Evolutionary conservation across 495 filamentous ascomycete genomes (phyloP).

Genomic region (Penicillium fimorum): DNA sequence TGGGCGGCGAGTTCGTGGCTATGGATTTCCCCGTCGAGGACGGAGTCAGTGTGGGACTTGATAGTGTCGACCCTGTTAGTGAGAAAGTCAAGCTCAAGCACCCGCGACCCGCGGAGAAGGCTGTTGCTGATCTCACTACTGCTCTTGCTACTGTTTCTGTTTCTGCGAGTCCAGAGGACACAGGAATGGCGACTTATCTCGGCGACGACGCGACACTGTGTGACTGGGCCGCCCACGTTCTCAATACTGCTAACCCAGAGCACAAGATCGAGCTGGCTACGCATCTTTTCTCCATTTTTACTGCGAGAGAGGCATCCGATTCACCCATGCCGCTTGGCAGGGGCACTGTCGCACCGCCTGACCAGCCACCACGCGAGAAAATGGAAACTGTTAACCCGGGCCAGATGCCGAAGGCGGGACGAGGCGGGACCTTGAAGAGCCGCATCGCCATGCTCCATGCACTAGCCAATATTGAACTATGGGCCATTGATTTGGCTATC

Average conservation of each 20-base stretch:
- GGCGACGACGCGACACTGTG: constrained; percentile 47
- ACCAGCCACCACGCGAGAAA: constrained; percentile 46
- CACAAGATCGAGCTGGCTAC: constrained; percentile 54
- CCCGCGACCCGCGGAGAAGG: constrained; percentile 23
- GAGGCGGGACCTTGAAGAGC: constrained; percentile 49
- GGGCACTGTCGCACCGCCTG: constrained; percentile 39
- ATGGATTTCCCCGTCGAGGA: constrained; percentile 32
- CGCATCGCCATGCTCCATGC: constrained; percentile 53
- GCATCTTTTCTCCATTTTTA: constrained; percentile 47
- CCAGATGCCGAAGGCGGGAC: constrained; percentile 43
- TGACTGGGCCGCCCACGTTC: constrained; percentile 52
- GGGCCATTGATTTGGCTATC: constrained; percentile 56
- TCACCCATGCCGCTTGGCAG: constrained; percentile 48
- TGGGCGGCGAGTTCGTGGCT: constrained; percentile 36
- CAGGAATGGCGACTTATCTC: constrained; percentile 34
- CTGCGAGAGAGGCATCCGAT: constrained; percentile 36
- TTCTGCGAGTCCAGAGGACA: constrained; percentile 15
- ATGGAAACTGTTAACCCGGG: constrained; percentile 42
- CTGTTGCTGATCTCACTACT: background rate
- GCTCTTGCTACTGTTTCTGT: background rate
- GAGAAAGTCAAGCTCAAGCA: constrained; percentile 52
- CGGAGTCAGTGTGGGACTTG: constrained; percentile 24
- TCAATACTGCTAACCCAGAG: constrained; percentile 51
- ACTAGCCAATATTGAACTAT: constrained; percentile 53
- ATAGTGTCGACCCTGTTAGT: constrained; percentile 46